phyloP scores from a whole-genome alignment of 225 moss, liverwort and hornwort species.

The Pseudisothecium myosuroides region DNA sequence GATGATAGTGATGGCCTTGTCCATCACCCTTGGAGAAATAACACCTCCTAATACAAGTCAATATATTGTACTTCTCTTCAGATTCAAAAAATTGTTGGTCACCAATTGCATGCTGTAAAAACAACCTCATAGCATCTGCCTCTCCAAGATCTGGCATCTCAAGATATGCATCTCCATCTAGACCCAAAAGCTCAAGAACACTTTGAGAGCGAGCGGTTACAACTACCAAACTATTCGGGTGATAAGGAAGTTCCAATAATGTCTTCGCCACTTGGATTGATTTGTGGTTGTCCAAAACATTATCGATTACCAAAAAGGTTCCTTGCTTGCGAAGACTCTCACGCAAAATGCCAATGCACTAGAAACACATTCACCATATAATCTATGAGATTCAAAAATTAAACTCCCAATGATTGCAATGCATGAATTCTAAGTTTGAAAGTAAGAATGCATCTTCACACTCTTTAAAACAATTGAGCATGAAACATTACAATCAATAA shows the following conservation, averaged over 20 bases:
- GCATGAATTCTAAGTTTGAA: background rate
- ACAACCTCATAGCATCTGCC: background rate
- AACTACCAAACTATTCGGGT: background rate
- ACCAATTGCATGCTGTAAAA: background rate
- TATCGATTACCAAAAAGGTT: background rate
- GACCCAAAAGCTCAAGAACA: background rate
- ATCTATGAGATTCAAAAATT: too few species aligned
- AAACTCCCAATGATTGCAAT: background rate
- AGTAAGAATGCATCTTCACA: background rate
- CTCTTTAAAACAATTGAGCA: background rate
- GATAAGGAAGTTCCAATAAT: background rate
- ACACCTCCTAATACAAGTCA: background rate
- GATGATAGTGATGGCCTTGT: background rate
- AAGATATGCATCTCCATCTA: background rate
- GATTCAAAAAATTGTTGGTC: too few species aligned
- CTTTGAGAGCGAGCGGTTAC: background rate
- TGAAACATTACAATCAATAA: background rate
- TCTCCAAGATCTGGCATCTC: background rate
- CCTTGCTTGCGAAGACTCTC: accelerated
- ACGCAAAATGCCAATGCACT: background rate
- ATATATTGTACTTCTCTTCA: background rate
- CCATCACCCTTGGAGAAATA: background rate
- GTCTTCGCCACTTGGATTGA: background rate
- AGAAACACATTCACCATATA: background rate
- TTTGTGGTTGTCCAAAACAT: background rate